Percentiles rank a stretch among this genome's conserved stretches.
Evolutionary conservation across 176 grass and related monocot species (phyloP).

Genomic region (Aegilops longissima): DNA sequence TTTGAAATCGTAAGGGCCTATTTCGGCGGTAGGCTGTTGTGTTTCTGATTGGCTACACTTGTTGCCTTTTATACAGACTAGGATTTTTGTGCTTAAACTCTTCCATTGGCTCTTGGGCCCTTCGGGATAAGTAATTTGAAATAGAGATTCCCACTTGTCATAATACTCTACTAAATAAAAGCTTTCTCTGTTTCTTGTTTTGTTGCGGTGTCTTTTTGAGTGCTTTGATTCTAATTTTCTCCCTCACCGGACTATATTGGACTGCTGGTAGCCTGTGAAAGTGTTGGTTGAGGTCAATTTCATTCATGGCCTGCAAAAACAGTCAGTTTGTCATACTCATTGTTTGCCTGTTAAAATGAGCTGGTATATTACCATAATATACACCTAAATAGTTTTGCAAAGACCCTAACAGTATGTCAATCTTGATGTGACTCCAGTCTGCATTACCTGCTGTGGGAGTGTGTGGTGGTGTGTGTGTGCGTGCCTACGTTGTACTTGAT

Average conservation of each 20-base stretch:
- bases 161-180: background rate
- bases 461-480: background rate
- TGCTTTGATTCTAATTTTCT: background rate
- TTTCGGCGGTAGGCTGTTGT: background rate
- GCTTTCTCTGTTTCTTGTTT: background rate
- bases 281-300: background rate
- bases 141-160: background rate
- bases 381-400: background rate
- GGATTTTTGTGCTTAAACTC: background rate
- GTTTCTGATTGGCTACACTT: background rate
- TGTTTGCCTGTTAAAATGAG: background rate
- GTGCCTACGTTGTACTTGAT: background rate
- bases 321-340: background rate
- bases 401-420: background rate
- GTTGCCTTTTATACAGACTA: background rate
- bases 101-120: background rate
- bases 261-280: slow-evolving; percentile 1
- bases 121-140: background rate
- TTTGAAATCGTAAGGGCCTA: background rate
- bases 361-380: background rate
- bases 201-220: background rate
- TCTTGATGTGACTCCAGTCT: background rate
- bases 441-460: background rate
- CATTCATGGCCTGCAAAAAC: background rate
- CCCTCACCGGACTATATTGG: background rate